Conservation (phyloP, 1,284 basidiomycete genomes). For the Xanthoconium separans region DNA sequence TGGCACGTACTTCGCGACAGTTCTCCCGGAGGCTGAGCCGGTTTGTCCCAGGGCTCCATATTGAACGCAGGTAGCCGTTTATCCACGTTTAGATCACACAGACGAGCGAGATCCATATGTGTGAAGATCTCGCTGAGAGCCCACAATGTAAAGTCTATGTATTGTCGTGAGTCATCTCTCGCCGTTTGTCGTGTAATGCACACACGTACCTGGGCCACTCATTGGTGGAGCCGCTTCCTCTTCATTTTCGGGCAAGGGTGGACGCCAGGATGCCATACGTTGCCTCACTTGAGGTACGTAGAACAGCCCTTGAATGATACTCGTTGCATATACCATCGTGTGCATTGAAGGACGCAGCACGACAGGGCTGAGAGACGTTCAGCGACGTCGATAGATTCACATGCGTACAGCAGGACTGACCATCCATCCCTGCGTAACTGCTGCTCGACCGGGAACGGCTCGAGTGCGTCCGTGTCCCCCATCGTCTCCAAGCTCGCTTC, state of each 20-base stretch:
- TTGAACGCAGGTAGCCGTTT: constrained; percentile 35
- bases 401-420: constrained; percentile 36
- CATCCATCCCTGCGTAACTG: constrained; percentile 55
- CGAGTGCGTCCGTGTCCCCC: constrained; percentile 34
- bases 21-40: constrained; percentile 38
- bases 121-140: constrained; percentile 61
- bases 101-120: constrained; percentile 54
- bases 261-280: constrained; percentile 47
- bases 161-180: background rate
- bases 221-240: constrained; percentile 26
- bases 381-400: background rate
- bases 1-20: constrained; percentile 37
- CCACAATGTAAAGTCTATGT: constrained; percentile 45
- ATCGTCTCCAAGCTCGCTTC: constrained; percentile 56
- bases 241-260: constrained; percentile 28
- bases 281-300: constrained; percentile 66
- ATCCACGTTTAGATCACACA: constrained; percentile 44
- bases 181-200: background rate
- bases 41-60: constrained; percentile 35
- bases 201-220: constrained; percentile 36
- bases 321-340: constrained; percentile 53
- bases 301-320: constrained; percentile 63
- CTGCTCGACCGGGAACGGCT: constrained; percentile 45
- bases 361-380: constrained; percentile 48
- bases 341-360: constrained; percentile 58